Evolutionary conservation across 305 asterid species (phyloP), one percentile per base, ranked within the genome.

Genomic region (Coffea humblotiana): DNA sequence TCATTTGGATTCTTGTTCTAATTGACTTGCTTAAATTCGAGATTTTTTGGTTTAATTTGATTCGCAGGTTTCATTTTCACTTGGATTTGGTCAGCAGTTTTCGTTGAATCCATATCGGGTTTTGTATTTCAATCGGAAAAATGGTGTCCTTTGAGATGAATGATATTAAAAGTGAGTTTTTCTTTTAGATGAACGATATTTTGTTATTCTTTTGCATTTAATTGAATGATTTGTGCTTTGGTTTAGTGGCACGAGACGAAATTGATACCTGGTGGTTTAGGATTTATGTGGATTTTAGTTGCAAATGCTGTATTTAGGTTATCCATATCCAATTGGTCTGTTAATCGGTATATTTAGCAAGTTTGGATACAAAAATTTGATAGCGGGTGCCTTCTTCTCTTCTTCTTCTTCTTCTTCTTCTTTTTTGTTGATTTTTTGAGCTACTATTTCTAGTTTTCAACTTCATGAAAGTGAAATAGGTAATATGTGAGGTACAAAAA

Each of bases 121-220:
- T 75, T 70, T 43, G 19, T 72, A 80, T 84, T 81, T 83, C 81
- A 82, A 74, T 78, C 78, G 79, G 85, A 85, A 87, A 87, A 75
- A 92, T 92, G 96, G 83, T 90, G 84, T 87, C 93, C 71, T 89
- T 92, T 78, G 97, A 92, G 87, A 92, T 91, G 97, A 91, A 91
- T 84, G 97, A 92, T 83, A 91, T 90, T 23, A 92, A 91, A 79
- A 92, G 96, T 91, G 80, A 84, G 96, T 79, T 29, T 78, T 73
- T 54, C 61, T 61, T 75, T 32, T 32, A 92, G 87, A 92, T 91
- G 97, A 91, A 91, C 85, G 97, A 92, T 83, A 92, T 90, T 58
- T 21, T 54, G 6, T 15, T 54, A 2, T 0, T 54, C 4, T 15
- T 15, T 54, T 56, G 64, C 27, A 0, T 10, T 58, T 58, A 58